A percentile compares a stretch with the other conserved stretches of the same genome.
Evolutionary conservation across 148 eudicot species (phyloP).

Genomic region (Rhododendron kiyosumense): DNA sequence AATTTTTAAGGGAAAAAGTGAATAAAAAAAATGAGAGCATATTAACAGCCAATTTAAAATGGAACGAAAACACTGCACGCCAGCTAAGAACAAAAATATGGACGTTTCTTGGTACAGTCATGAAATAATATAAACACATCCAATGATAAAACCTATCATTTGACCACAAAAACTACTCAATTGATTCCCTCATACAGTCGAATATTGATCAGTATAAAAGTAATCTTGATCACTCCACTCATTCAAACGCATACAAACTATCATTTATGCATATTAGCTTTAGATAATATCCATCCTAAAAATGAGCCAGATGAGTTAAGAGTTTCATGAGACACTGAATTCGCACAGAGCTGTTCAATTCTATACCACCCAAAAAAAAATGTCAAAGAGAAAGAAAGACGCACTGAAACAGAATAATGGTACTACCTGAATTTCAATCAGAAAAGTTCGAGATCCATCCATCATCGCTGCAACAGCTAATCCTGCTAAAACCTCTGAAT

Average conservation of each 20-base stretch:
- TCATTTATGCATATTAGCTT: background rate
- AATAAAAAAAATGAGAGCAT: background rate
- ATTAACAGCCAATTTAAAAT: background rate
- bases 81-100: background rate
- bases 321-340: background rate
- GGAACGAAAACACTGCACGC: background rate
- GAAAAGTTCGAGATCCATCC: conserved; percentile 92
- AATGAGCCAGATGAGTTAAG: background rate
- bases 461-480: conserved; percentile 76
- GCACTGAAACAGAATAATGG: background rate
- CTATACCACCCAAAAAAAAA: background rate
- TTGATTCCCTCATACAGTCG: background rate
- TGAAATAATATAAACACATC: background rate
- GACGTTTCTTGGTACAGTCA: background rate
- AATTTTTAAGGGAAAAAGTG: background rate
- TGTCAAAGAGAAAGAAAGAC: background rate
- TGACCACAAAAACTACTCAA: background rate
- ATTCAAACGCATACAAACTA: background rate
- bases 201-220: background rate
- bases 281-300: background rate
- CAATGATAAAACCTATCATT: background rate
- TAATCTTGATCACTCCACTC: background rate
- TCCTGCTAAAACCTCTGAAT: conserved; percentile 88
- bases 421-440: conserved; percentile 85
- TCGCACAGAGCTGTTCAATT: background rate